A percentile compares a stretch with the other conserved stretches of the same genome.
Conservation (phyloP, 768 basidiomycete species). For the Rhizopogon vinicolor region DNA sequence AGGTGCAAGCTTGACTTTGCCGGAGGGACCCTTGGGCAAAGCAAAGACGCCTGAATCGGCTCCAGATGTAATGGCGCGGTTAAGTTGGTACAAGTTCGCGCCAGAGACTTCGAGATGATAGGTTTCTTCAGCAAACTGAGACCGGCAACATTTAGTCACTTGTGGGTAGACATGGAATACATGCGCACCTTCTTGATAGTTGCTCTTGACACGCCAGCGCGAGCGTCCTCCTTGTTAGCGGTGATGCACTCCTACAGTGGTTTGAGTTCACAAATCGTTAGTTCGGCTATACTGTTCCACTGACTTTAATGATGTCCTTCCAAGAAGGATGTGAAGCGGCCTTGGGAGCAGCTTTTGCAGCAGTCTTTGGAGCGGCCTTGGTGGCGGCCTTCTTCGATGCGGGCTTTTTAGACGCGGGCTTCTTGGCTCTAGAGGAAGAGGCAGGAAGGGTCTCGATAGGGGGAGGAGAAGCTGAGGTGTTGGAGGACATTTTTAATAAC, state of each 20-base stretch:
- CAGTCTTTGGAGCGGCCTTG: constrained; percentile 23
- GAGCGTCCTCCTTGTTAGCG: constrained; percentile 56
- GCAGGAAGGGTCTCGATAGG: constrained; percentile 6
- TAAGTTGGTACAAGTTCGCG: constrained; percentile 41
- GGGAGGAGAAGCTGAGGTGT: constrained; percentile 7
- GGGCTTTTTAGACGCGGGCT: constrained; percentile 22
- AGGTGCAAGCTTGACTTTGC: constrained; percentile 70
- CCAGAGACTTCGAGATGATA: constrained; percentile 43
- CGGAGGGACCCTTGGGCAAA: constrained; percentile 59
- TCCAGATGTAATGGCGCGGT: constrained; percentile 48
- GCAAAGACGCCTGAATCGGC: constrained; percentile 43
- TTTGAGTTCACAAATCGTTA: not conserved
- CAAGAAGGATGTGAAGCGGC: constrained; percentile 40
- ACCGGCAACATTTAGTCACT: not conserved
- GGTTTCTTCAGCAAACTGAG: constrained; percentile 45
- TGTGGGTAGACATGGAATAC: constrained; percentile 3
- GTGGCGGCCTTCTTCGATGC: constrained; percentile 2
- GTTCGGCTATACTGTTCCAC: constrained; percentile 4
- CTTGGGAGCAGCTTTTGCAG: constrained; percentile 7
- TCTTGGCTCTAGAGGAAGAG: constrained; percentile 24
- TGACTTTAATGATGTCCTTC: constrained; percentile 52
- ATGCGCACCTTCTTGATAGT: constrained; percentile 75
- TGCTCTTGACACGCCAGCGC: constrained; percentile 66
- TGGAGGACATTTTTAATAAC: constrained; percentile 3
- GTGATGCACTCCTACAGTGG: constrained; percentile 61